Conservation (phyloP, 176 grass and related monocot species). For the Musa schizocarpa region DNA sequence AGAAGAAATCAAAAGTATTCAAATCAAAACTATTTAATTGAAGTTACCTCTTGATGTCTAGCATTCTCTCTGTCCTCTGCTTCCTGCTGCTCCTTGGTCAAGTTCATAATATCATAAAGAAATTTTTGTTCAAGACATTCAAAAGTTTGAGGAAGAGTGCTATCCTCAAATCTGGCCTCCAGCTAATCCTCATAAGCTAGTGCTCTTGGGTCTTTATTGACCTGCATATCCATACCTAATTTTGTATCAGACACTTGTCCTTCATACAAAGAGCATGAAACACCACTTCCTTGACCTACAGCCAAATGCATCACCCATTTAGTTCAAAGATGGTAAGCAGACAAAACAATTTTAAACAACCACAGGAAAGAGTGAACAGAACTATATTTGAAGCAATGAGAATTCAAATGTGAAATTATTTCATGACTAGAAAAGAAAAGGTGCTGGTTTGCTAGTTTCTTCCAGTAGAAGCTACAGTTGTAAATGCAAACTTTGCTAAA, state of each 20-base stretch:
- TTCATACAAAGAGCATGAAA: constrained; percentile 47
- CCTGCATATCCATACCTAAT: constrained; percentile 46
- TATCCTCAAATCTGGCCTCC: constrained; percentile 46
- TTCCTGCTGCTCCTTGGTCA: constrained; percentile 77
- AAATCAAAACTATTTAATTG: too few species aligned
- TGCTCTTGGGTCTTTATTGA: constrained; percentile 40
- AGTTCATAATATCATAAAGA: constrained; percentile 51
- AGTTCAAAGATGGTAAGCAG: neutral
- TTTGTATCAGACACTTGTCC: constrained; percentile 53
- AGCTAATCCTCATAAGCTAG: constrained; percentile 27
- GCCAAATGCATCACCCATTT: constrained; percentile 1
- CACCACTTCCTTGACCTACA: constrained; percentile 35
- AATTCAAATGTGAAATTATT: neutral
- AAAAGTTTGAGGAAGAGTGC: constrained; percentile 53
- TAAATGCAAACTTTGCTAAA: too few species aligned
- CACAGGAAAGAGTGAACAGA: neutral
- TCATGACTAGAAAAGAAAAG: neutral
- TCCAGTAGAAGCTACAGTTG: neutral
- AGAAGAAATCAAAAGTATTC: too few species aligned
- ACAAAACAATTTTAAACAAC: neutral
- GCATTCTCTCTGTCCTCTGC: constrained; percentile 73
- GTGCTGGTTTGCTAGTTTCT: neutral
- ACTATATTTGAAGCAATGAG: neutral
- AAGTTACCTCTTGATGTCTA: constrained; percentile 67
- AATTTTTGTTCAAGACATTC: constrained; percentile 82